Conservation (phyloP, 2,329 filamentous ascomycete genomes). For the Fusarium sp. region DNA sequence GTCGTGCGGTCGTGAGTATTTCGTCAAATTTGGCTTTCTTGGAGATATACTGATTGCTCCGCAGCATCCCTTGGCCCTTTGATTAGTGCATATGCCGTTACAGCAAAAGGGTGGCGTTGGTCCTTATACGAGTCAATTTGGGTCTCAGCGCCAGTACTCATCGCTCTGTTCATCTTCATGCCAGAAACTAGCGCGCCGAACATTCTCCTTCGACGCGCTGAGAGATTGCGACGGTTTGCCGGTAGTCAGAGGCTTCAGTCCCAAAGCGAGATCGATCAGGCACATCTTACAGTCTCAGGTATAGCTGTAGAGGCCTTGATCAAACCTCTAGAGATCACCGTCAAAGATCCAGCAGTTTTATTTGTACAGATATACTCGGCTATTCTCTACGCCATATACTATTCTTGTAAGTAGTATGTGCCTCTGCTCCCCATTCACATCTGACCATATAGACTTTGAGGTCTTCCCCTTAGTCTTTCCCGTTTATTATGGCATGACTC, state of each 20-base stretch:
- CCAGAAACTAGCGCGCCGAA: conserved; percentile 70
- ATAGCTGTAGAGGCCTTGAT: conserved; percentile 66
- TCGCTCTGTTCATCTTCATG: conserved; percentile 68
- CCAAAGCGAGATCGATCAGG: conserved; percentile 71
- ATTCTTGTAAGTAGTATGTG: conserved; percentile 53
- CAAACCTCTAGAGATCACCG: conserved; percentile 67
- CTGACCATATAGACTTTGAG: conserved; percentile 59
- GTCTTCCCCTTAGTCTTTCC: conserved; percentile 72
- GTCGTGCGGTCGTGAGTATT: background rate
- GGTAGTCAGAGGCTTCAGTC: conserved; percentile 66
- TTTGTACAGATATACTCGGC: conserved; percentile 71
- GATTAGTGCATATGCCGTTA: conserved; percentile 68
- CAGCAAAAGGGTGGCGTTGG: conserved; percentile 70
- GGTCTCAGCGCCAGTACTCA: conserved; percentile 65
- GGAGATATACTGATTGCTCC: background rate
- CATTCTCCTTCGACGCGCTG: conserved; percentile 69
- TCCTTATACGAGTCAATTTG: conserved; percentile 71
- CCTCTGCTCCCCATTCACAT: too few species aligned
- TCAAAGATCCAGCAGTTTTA: conserved; percentile 69
- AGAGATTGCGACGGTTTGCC: conserved; percentile 64
- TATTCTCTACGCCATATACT: conserved; percentile 70
- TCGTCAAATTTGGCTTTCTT: fast-evolving
- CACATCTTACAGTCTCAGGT: conserved; percentile 57
- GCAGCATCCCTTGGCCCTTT: conserved; percentile 67
- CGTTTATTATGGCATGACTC: conserved; percentile 66